Percentiles rank a stretch among this genome's conserved stretches.
Conservation (phyloP, 192 early-diverging fungal genomes). For the Backusella tuberculispora region DNA sequence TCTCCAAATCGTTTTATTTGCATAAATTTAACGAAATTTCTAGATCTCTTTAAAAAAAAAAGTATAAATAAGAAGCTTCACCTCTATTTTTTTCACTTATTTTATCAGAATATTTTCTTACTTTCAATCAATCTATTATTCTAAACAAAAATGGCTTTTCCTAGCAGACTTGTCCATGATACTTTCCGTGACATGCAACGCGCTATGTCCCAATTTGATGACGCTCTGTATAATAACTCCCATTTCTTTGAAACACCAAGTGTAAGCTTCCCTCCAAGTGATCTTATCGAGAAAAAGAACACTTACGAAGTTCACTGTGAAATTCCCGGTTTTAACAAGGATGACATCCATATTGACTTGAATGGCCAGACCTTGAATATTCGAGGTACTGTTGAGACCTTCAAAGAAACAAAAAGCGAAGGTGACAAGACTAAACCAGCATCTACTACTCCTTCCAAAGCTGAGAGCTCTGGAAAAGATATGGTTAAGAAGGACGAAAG, state of each 20-base stretch:
- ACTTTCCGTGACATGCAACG: constrained; percentile 35
- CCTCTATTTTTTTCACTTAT: neutral
- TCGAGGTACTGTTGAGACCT: constrained; percentile 27
- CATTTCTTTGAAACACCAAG: constrained; percentile 19
- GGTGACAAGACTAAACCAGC: no score
- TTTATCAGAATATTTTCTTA: neutral
- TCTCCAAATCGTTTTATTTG: neutral
- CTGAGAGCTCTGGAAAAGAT: neutral
- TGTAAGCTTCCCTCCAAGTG: constrained; percentile 31
- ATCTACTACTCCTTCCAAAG: neutral
- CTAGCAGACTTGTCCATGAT: constrained; percentile 26
- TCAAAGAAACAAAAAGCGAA: neutral
- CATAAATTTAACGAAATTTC: neutral
- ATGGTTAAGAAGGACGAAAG: neutral
- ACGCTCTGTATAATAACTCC: constrained; percentile 28
- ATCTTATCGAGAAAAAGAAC: constrained; percentile 39
- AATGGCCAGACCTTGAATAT: constrained; percentile 34
- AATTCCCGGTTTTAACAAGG: constrained; percentile 42
- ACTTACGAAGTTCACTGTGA: constrained; percentile 40
- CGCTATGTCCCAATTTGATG: constrained; percentile 37
- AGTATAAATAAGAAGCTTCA: neutral
- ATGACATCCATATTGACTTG: constrained; percentile 42
- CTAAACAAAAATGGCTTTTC: constrained; percentile 28
- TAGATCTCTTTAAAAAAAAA: neutral
- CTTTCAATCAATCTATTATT: neutral